Percentiles rank a stretch among this genome's conserved stretches.
Evolutionary conservation across 164 flowering plant species (phyloP).

Genomic region (grape (Vitis vinifera)): ASM3070453v1 NC_081816.1:4615501-4616000

Average conservation of each 20-base stretch:
- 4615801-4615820: constrained; percentile 68
- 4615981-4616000: constrained; percentile 65
- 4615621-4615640: constrained; percentile 71
- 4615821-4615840: constrained; percentile 66
- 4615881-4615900: constrained; percentile 48
- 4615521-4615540: constrained; percentile 57
- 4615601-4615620: constrained; percentile 71
- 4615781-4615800: constrained; percentile 67
- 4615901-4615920: constrained; percentile 66
- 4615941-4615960: constrained; percentile 62
- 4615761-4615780: constrained; percentile 64
- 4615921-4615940: constrained; percentile 68
- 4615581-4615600: constrained; percentile 63
- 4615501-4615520: constrained; percentile 50
- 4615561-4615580: constrained; percentile 64
- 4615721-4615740: constrained; percentile 65
- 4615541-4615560: constrained; percentile 64
- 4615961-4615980: constrained; percentile 59
- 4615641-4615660: constrained; percentile 76
- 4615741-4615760: constrained; percentile 57
- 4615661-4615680: constrained; percentile 67
- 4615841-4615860: constrained; percentile 52
- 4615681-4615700: constrained; percentile 73
- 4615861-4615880: constrained; percentile 24
- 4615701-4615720: constrained; percentile 64